phyloP scores from a whole-genome alignment of 2,329 filamentous ascomycete species.

The Chlorencoelia australis region DNA sequence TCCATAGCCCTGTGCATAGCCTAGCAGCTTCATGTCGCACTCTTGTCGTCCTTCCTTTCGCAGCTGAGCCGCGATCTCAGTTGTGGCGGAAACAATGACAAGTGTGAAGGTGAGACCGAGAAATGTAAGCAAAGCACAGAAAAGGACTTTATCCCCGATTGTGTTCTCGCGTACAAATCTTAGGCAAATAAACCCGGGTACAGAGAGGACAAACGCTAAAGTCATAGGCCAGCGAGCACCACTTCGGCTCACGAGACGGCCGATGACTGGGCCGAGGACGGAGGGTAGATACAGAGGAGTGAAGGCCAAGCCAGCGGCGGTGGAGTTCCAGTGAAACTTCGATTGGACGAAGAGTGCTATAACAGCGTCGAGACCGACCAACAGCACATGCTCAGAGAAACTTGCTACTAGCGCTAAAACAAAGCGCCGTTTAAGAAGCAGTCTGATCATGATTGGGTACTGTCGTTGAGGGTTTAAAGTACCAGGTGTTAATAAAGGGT shows the following conservation, averaged over 20 bases:
- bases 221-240: conserved; percentile 57
- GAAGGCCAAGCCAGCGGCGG: conserved; percentile 46
- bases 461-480: conserved; percentile 5
- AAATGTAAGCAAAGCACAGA: too few relatives aligned
- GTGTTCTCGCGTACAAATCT: too few relatives aligned
- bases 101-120: too few relatives aligned
- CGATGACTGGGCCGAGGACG: conserved; percentile 47
- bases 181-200: too few relatives aligned
- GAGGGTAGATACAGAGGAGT: conserved; percentile 47
- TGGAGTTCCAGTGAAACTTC: conserved; percentile 43
- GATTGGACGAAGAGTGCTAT: conserved; percentile 43
- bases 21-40: too few relatives aligned
- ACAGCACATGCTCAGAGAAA: too few relatives aligned
- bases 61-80: too few relatives aligned
- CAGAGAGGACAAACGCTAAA: too few relatives aligned
- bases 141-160: too few relatives aligned
- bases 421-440: conserved; percentile 31
- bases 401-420: conserved; percentile 34
- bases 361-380: conserved; percentile 44
- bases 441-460: conserved; percentile 20
- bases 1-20: too few relatives aligned
- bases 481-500: conserved; percentile 9
- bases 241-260: conserved; percentile 36
- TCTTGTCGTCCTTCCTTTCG: too few relatives aligned
- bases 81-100: too few relatives aligned